These are phyloP conservation scores for Suillus spraguei DNA, from an alignment of 768 basidiomycete species.

Conservation along the genomic window DNA sequence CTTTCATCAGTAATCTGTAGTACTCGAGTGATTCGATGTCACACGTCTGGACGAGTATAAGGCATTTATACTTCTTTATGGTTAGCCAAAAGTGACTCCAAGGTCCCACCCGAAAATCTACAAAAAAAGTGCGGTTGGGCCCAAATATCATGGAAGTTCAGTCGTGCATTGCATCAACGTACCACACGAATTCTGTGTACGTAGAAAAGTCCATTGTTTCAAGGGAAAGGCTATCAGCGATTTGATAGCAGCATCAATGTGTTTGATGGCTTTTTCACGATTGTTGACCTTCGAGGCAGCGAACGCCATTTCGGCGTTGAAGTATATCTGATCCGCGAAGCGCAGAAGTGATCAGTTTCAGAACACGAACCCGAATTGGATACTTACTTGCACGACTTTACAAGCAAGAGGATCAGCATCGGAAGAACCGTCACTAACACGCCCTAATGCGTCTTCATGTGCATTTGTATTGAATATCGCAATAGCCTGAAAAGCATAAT, in stretches of 20 bases:
- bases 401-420: neutral
- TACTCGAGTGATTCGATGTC: neutral
- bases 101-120: neutral
- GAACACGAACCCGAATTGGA: neutral
- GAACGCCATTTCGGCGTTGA: neutral
- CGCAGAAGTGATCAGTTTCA: neutral
- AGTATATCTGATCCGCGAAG: neutral
- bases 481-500: neutral
- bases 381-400: neutral
- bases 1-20: too few relatives aligned
- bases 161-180: neutral
- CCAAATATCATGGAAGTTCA: too few relatives aligned
- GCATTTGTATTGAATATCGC: neutral
- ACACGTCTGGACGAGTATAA: neutral
- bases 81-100: neutral
- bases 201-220: neutral
- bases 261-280: neutral
- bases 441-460: neutral
- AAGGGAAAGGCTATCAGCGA: neutral
- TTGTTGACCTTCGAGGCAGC: neutral
- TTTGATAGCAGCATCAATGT: neutral
- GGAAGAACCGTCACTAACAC: neutral
- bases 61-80: neutral
- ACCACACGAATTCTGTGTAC: neutral
- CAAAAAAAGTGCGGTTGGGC: too few relatives aligned